Conservation (phyloP, 192 early-diverging fungal species). For the Coemansia javaensis region DNA sequence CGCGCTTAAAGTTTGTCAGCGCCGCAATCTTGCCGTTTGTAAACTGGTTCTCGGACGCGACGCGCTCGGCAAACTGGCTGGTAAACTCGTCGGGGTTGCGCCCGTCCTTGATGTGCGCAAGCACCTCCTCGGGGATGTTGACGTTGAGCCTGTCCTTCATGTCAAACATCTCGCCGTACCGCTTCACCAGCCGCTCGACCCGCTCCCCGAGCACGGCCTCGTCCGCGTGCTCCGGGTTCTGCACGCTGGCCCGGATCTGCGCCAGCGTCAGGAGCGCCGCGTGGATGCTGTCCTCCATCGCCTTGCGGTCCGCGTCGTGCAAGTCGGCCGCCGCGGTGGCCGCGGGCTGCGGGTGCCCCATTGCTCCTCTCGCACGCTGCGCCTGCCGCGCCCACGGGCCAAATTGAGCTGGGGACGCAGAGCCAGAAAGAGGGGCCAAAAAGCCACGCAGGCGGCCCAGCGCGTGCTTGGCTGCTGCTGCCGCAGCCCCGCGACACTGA, state of each 20-base stretch:
- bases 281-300: conserved; percentile 31
- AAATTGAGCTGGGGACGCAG: too few species aligned
- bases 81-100: conserved; percentile 50
- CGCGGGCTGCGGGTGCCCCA: not conserved
- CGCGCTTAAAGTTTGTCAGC: conserved; percentile 41
- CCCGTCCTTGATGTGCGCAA: conserved; percentile 35
- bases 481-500: too few species aligned
- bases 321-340: conserved; percentile 6
- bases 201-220: conserved; percentile 38
- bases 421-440: too few species aligned
- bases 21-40: conserved; percentile 48
- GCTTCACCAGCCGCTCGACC: conserved; percentile 32
- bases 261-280: conserved; percentile 42
- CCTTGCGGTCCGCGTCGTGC: conserved; percentile 21
- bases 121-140: conserved; percentile 35
- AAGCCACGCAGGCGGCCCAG: too few species aligned
- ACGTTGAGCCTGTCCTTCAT: conserved; percentile 29
- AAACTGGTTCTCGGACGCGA: conserved; percentile 49
- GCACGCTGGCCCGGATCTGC: conserved; percentile 34
- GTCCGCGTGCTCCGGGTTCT: conserved; percentile 43
- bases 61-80: conserved; percentile 47
- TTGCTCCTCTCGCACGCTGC: not conserved
- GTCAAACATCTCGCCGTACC: conserved; percentile 31
- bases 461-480: too few species aligned
- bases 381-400: too few species aligned